Conservation (phyloP, 768 basidiomycete genomes). For the Calocera cornea region DNA sequence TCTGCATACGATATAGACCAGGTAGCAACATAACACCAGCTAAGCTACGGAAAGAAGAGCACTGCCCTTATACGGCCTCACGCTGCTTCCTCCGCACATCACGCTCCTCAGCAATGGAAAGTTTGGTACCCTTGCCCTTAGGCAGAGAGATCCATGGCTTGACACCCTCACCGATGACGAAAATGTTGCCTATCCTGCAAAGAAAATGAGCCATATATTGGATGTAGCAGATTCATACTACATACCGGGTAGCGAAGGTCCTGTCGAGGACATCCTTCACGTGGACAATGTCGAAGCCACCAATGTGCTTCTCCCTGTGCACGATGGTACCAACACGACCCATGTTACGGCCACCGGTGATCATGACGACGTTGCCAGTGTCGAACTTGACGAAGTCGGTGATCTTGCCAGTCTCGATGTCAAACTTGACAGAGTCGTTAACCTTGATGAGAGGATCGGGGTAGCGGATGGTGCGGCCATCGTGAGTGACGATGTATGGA, state of each 20-base stretch:
- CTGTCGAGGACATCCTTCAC: slow-evolving; percentile 90
- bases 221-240: background rate
- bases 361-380: slow-evolving; percentile 90
- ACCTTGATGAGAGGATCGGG: slow-evolving; percentile 90
- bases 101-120: slow-evolving; percentile 93
- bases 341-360: slow-evolving; percentile 99
- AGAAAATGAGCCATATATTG: background rate
- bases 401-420: slow-evolving; percentile 90
- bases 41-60: background rate
- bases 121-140: slow-evolving; percentile 94
- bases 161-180: slow-evolving; percentile 87
- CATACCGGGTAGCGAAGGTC: slow-evolving; percentile 91
- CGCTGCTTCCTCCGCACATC: slow-evolving; percentile 71
- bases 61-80: background rate
- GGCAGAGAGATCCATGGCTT: slow-evolving; percentile 97
- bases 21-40: slow-evolving; percentile 2
- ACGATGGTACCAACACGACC: slow-evolving; percentile 93
- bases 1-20: background rate
- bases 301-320: slow-evolving; percentile 92
- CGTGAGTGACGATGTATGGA: slow-evolving; percentile 95
- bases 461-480: slow-evolving; percentile 98
- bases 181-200: slow-evolving; percentile 83
- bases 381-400: slow-evolving; percentile 86
- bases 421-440: slow-evolving; percentile 97
- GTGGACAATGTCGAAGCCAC: slow-evolving; percentile 98